These are phyloP conservation scores for Penicilliopsis zonata DNA, from an alignment of 495 filamentous ascomycete genomes.

Conservation along the genomic window DNA sequence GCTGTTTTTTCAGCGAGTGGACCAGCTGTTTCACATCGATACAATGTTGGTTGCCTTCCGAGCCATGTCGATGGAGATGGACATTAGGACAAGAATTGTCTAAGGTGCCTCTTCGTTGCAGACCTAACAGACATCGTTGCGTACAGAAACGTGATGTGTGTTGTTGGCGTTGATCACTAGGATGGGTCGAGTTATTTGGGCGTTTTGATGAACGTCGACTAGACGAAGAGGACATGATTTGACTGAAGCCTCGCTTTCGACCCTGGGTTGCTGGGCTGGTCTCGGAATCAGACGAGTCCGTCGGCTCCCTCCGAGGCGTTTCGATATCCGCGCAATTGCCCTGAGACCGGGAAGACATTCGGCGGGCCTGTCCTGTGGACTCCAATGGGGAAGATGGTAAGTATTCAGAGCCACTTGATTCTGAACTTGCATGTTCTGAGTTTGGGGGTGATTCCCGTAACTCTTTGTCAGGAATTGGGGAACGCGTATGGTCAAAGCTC, in stretches of 20 bases:
- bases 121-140: slow-evolving; percentile 31
- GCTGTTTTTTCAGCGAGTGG: slow-evolving; percentile 8
- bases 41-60: slow-evolving; percentile 6
- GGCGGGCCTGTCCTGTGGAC: slow-evolving; percentile 7
- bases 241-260: slow-evolving; percentile 15
- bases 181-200: slow-evolving; percentile 2
- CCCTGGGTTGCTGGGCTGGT: slow-evolving; percentile 8
- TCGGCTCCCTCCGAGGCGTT: neutral
- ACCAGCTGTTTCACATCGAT: slow-evolving; percentile 8
- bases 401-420: slow-evolving; percentile 8
- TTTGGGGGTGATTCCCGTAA: slow-evolving; percentile 3
- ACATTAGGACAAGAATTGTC: slow-evolving; percentile 34
- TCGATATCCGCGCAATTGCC: slow-evolving; percentile 6
- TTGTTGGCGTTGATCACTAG: slow-evolving; percentile 1
- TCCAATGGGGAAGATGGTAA: slow-evolving; percentile 7
- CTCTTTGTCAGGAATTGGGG: slow-evolving; percentile 6
- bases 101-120: slow-evolving; percentile 19
- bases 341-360: slow-evolving; percentile 11
- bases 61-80: slow-evolving; percentile 12
- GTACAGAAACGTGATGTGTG: slow-evolving; percentile 26
- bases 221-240: slow-evolving; percentile 9
- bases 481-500: slow-evolving; percentile 3
- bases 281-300: slow-evolving; percentile 13
- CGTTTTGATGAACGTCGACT: slow-evolving; percentile 7
- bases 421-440: slow-evolving; percentile 5